Percentiles rank a stretch among this genome's conserved stretches.
Conservation (phyloP, 2,329 filamentous ascomycete species). For the Penicillium sp. region DNA sequence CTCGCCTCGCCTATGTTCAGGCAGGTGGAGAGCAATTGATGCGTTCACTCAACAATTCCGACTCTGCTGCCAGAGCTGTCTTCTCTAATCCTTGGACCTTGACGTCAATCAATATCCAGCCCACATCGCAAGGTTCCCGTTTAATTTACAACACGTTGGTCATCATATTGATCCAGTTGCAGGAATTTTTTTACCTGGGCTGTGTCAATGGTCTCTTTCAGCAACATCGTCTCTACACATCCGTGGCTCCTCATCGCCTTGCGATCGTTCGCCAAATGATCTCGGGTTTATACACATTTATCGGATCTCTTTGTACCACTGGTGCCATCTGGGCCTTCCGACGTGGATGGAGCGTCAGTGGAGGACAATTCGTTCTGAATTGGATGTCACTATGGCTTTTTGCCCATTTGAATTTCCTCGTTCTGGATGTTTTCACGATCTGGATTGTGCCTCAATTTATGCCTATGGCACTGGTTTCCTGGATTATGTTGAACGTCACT, state of each 20-base stretch:
- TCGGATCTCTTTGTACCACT: constrained; percentile 38
- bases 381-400: constrained; percentile 46
- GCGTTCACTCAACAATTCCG: constrained; percentile 19
- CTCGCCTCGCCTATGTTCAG: constrained; percentile 32
- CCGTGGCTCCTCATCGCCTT: constrained; percentile 27
- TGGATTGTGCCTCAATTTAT: constrained; percentile 39
- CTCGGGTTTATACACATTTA: constrained; percentile 37
- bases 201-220: constrained; percentile 42
- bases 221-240: constrained; percentile 36
- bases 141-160: constrained; percentile 44
- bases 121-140: constrained; percentile 39
- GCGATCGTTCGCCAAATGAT: constrained; percentile 33
- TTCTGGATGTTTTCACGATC: constrained; percentile 42
- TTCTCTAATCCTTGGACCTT: constrained; percentile 39
- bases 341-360: constrained; percentile 37
- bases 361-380: constrained; percentile 38
- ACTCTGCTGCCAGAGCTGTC: constrained; percentile 30
- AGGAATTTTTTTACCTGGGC: constrained; percentile 47
- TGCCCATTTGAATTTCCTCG: constrained; percentile 42
- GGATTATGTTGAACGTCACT: constrained; percentile 43
- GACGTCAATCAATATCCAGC: constrained; percentile 36
- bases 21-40: constrained; percentile 30
- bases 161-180: constrained; percentile 44
- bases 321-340: constrained; percentile 45
- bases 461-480: constrained; percentile 44